These are phyloP conservation scores for Leucosporidium creatinivorum DNA, from an alignment of 768 basidiomycete species.

Conservation along the genomic window DNA sequence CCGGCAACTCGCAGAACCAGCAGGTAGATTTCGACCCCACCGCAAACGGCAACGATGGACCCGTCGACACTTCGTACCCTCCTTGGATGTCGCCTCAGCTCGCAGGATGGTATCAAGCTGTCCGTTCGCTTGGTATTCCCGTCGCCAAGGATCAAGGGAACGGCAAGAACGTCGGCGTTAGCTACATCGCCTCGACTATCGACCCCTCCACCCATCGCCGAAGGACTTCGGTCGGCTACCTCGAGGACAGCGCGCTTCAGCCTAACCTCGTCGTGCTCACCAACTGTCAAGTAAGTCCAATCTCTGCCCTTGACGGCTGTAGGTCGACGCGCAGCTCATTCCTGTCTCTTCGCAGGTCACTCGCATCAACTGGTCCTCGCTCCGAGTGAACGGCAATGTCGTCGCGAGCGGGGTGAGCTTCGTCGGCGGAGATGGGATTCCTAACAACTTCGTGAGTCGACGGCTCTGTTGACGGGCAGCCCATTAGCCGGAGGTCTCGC, in stretches of 20 bases:
- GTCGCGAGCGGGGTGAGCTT: constrained; percentile 16
- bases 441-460: background rate
- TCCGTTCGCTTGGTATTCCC: constrained; percentile 3
- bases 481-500: background rate
- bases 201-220: constrained; percentile 1
- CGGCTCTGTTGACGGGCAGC: background rate
- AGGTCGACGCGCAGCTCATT: too few relatives aligned
- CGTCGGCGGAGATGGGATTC: background rate
- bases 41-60: constrained; percentile 1
- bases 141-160: constrained; percentile 10
- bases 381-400: background rate
- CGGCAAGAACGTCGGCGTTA: constrained; percentile 9
- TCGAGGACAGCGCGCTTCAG: constrained; percentile 5
- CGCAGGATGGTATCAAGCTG: constrained; percentile 6
- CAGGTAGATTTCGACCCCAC: too few relatives aligned
- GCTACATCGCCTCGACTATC: constrained; percentile 6
- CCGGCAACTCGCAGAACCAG: too few relatives aligned
- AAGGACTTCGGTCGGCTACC: constrained; percentile 16
- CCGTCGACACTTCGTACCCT: constrained; percentile 4
- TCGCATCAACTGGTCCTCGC: constrained; percentile 8
- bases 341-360: constrained; percentile 40
- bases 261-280: constrained; percentile 44
- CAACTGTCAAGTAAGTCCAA: constrained; percentile 6
- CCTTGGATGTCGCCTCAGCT: constrained; percentile 16
- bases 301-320: too few relatives aligned